Percentiles rank a stretch among this genome's conserved stretches.
phyloP scores from a whole-genome alignment of 352 stramenopile genomes.

The Aphanomyces astaci region DNA sequence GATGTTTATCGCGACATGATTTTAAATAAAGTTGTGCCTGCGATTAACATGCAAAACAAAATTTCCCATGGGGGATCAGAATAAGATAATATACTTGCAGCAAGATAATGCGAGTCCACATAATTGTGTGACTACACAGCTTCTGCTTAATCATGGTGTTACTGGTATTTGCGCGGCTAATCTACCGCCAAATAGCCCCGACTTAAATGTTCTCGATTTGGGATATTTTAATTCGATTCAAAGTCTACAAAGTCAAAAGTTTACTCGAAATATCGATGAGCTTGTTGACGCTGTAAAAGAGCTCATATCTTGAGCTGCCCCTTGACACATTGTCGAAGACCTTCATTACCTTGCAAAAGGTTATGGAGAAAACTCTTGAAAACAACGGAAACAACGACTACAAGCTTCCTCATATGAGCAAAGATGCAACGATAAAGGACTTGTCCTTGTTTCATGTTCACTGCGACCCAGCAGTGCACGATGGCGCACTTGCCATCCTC shows the following conservation, averaged over 20 bases:
- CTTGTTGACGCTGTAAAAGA: neutral
- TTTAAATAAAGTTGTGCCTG: neutral
- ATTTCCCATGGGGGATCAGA: neutral
- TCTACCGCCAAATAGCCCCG: neutral
- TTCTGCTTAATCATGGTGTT: neutral
- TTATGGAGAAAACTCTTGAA: too few species aligned
- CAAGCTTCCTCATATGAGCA: too few species aligned
- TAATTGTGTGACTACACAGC: neutral
- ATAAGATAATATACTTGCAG: neutral
- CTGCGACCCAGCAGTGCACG: too few species aligned
- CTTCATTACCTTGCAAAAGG: too few species aligned
- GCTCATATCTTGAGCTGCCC: too few species aligned
- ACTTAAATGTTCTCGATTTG: neutral
- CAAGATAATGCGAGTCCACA: constrained; percentile 1
- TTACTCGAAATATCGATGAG: constrained; percentile 5
- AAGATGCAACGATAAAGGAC: too few species aligned
- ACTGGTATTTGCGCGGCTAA: neutral
- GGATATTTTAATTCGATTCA: constrained; percentile 6
- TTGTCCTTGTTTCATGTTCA: too few species aligned
- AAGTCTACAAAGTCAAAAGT: neutral
- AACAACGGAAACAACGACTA: too few species aligned
- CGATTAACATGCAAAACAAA: neutral
- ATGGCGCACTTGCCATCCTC: too few species aligned
- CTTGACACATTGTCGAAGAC: too few species aligned
- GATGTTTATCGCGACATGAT: neutral